Conservation (phyloP, 2,329 filamentous ascomycete genomes). For the Alternaria panax region DNA sequence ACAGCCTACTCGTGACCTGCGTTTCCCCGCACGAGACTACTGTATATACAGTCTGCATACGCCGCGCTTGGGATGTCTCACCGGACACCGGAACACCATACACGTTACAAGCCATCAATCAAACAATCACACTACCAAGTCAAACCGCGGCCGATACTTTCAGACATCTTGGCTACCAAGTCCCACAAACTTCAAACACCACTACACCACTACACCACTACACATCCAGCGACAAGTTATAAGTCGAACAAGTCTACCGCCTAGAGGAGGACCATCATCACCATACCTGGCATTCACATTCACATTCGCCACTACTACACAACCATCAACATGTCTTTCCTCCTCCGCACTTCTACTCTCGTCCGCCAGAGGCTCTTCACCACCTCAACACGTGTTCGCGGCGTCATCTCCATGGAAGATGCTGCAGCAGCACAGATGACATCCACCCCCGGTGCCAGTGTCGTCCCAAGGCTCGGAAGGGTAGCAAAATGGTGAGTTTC, state of each 20-base stretch:
- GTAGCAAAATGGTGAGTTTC: constrained; percentile 42
- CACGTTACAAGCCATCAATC: constrained; percentile 22
- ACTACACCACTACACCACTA: not conserved
- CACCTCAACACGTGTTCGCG: constrained; percentile 37
- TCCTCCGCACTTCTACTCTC: constrained; percentile 32
- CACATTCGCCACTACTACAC: constrained; percentile 9
- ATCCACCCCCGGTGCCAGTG: constrained; percentile 24
- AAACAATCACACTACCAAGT: constrained; percentile 13
- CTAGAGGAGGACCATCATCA: constrained; percentile 10
- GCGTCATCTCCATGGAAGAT: constrained; percentile 34
- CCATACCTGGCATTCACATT: not conserved
- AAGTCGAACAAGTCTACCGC: constrained; percentile 10
- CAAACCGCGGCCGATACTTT: constrained; percentile 31
- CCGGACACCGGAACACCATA: constrained; percentile 24
- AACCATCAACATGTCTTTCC: constrained; percentile 37
- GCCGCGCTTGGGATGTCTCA: constrained; percentile 22
- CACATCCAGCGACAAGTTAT: constrained; percentile 6
- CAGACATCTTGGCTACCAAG: constrained; percentile 18
- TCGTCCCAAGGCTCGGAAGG: constrained; percentile 42
- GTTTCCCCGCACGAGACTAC: constrained; percentile 32
- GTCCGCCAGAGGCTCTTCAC: constrained; percentile 41
- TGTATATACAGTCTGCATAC: constrained; percentile 34
- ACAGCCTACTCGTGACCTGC: constrained; percentile 39
- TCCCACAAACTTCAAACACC: constrained; percentile 3
- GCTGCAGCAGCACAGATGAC: constrained; percentile 35